phyloP scores from a whole-genome alignment of 1,139 yeast genomes.

The Protomyces pachydermus region DNA sequence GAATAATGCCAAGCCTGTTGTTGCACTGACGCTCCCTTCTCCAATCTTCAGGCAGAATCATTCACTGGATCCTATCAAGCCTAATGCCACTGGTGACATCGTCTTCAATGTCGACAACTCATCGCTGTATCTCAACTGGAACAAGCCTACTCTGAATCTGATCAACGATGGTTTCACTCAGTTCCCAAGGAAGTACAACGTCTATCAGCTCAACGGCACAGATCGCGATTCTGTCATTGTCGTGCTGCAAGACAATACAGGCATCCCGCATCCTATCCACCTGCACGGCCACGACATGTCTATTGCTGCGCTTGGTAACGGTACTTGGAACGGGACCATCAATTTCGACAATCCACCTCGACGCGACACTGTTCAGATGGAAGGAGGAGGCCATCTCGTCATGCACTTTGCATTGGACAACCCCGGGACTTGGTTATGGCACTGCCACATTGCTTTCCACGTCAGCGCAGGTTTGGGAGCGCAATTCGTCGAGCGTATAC shows the following conservation, averaged over 20 bases:
- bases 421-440: slow-evolving; percentile 76
- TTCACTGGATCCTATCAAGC: background rate
- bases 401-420: slow-evolving; percentile 63
- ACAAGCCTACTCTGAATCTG: background rate
- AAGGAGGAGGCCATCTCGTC: slow-evolving; percentile 58
- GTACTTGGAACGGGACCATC: slow-evolving; percentile 47
- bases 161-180: background rate
- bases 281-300: slow-evolving; percentile 48
- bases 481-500: background rate
- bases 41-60: background rate
- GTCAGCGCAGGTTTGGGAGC: background rate
- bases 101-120: background rate
- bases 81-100: background rate
- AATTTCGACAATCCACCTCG: slow-evolving; percentile 58
- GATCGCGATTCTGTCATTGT: background rate
- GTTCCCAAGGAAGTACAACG: background rate
- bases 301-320: slow-evolving; percentile 55
- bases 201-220: background rate
- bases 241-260: background rate
- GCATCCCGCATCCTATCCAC: slow-evolving; percentile 58
- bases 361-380: slow-evolving; percentile 60
- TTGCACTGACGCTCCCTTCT: background rate
- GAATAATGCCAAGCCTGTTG: background rate
- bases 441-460: background rate
- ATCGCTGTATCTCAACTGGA: background rate